Evolutionary conservation across 2,329 filamentous ascomycete species (phyloP).

Genomic region (Fusarium scirpi): DNA sequence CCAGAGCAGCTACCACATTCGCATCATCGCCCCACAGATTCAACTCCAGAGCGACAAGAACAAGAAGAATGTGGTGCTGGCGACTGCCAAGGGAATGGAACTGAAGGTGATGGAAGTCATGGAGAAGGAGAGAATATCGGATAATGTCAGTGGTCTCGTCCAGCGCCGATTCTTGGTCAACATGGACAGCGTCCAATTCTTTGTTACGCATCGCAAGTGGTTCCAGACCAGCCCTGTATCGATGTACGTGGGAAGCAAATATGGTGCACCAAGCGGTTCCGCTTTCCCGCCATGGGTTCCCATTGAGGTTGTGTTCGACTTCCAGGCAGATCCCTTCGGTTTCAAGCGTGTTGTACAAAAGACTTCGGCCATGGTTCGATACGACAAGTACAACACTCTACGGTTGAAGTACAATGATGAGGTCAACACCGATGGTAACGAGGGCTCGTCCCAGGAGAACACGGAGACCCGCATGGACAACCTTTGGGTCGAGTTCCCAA

Average conservation of each 20-base stretch:
- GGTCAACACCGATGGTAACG: constrained; percentile 73
- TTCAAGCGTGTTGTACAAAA: constrained; percentile 97
- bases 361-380: constrained; percentile 92
- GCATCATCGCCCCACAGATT: constrained; percentile 96
- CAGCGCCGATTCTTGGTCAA: constrained; percentile 93
- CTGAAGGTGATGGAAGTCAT: constrained; percentile 97
- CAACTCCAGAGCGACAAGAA: constrained; percentile 99
- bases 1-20: constrained; percentile 93
- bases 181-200: constrained; percentile 99
- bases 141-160: constrained; percentile 93
- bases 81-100: constrained; percentile 97
- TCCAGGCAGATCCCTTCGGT: constrained; percentile 92
- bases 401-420: constrained; percentile 98
- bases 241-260: constrained; percentile 93
- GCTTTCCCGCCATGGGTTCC: constrained; percentile 99
- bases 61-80: constrained; percentile 93
- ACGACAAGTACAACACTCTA: constrained; percentile 98
- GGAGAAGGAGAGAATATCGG: constrained; percentile 92
- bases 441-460: constrained; percentile 64
- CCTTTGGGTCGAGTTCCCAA: constrained; percentile 95
- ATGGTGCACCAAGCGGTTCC: constrained; percentile 85
- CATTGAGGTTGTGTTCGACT: constrained; percentile 98
- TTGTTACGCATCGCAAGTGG: constrained; percentile 93
- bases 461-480: constrained; percentile 90
- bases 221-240: constrained; percentile 87